phyloP scores from a whole-genome alignment of 495 filamentous ascomycete genomes.

The Penicillium odoratum region DNA sequence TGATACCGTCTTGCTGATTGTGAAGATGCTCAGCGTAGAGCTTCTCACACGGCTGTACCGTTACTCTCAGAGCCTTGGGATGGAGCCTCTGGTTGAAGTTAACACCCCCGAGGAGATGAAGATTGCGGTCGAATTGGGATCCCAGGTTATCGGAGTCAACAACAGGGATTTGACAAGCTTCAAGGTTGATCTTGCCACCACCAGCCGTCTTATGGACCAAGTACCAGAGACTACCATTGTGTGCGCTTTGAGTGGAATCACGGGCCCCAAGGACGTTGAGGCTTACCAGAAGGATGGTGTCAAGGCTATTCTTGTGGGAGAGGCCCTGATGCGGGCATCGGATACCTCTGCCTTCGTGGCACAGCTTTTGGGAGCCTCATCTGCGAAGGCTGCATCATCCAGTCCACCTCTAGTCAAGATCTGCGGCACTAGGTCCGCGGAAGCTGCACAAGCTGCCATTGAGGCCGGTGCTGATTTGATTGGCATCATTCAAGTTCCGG shows the following conservation, averaged over 20 bases:
- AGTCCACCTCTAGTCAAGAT: constrained; percentile 78
- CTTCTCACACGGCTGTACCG: constrained; percentile 78
- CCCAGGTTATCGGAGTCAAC: constrained; percentile 97
- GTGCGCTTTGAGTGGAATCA: constrained; percentile 93
- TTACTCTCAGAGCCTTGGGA: constrained; percentile 86
- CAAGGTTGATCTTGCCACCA: constrained; percentile 93
- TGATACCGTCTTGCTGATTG: constrained; percentile 93
- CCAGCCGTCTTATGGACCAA: constrained; percentile 82
- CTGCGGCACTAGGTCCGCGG: constrained; percentile 86
- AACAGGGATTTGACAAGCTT: constrained; percentile 95
- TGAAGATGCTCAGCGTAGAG: constrained; percentile 88
- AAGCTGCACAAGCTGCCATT: constrained; percentile 77
- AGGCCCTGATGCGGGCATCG: constrained; percentile 88
- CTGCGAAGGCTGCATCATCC: constrained; percentile 18
- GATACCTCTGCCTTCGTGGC: constrained; percentile 79
- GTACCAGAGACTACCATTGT: constrained; percentile 86
- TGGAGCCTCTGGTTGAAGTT: constrained; percentile 98
- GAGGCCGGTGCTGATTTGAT: constrained; percentile 89
- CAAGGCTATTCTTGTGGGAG: constrained; percentile 89
- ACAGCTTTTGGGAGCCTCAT: constrained; percentile 67
- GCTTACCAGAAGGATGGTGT: constrained; percentile 87
- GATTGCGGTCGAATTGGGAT: constrained; percentile 78
- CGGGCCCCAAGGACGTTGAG: constrained; percentile 84
- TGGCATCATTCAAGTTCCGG: constrained; percentile 87
- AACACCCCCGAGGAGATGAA: constrained; percentile 93